Evolutionary conservation across 1,139 yeast species (phyloP).

Genomic region (Hansenula lynferdii): DNA sequence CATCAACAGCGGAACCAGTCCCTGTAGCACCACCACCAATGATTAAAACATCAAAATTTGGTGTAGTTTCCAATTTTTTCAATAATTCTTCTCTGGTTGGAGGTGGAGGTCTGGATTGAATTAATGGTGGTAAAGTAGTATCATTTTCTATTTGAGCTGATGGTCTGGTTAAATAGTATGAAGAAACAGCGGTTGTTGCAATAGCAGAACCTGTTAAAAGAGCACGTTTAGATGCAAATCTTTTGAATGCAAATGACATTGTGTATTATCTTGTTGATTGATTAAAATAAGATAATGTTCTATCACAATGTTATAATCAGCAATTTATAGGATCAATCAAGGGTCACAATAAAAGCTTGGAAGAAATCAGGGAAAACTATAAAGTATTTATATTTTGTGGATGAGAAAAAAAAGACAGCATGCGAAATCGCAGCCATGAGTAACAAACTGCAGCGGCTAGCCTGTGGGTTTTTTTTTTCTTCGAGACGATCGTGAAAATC

Average conservation of each 20-base stretch:
- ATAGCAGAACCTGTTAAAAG: slow-evolving; percentile 17
- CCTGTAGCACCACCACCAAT: slow-evolving; percentile 98
- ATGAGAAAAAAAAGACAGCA: too few relatives aligned
- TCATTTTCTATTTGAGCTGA: slow-evolving; percentile 14
- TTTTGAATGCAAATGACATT: slow-evolving; percentile 23
- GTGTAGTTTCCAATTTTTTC: slow-evolving; percentile 33
- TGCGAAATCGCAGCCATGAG: too few relatives aligned
- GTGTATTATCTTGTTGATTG: neutral
- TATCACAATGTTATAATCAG: too few relatives aligned
- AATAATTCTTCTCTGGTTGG: slow-evolving; percentile 37
- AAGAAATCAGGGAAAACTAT: neutral
- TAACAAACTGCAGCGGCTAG: too few relatives aligned
- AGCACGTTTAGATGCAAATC: slow-evolving; percentile 19
- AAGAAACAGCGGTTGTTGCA: slow-evolving; percentile 17
- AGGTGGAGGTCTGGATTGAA: slow-evolving; percentile 25
- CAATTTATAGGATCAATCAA: too few relatives aligned
- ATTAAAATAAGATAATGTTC: neutral
- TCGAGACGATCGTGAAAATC: too few relatives aligned
- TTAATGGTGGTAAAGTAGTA: slow-evolving; percentile 17
- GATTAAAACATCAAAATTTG: slow-evolving; percentile 71
- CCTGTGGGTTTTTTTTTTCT: slow-evolving; percentile 24
- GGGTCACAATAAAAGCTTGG: too few relatives aligned
- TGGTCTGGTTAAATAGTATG: slow-evolving; percentile 9
- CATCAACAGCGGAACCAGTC: slow-evolving; percentile 90
- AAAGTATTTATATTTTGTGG: neutral